Conservation (phyloP, 1,284 basidiomycete genomes). For the Malassezia obtusa region DNA sequence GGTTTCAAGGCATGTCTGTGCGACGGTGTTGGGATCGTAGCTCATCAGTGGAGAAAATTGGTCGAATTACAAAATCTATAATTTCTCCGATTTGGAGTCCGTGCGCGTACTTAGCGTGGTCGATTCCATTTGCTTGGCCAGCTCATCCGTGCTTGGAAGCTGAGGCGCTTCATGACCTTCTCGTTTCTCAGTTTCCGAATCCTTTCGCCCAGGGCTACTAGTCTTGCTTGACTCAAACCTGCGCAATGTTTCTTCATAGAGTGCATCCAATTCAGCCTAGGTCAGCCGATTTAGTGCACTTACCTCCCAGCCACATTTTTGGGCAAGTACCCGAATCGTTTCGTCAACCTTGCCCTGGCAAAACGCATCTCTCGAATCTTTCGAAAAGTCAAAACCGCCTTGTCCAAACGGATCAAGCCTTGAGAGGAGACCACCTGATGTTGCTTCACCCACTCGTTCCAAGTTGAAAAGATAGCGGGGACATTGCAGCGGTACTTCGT, state of each 20-base stretch:
- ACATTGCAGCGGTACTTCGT: slow-evolving; percentile 48
- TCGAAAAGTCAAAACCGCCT: slow-evolving; percentile 43
- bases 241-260: slow-evolving; percentile 1
- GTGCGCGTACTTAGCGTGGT: neutral
- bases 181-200: neutral
- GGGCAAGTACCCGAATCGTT: slow-evolving; percentile 24
- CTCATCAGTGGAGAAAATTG: slow-evolving; percentile 1
- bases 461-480: slow-evolving; percentile 55
- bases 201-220: neutral
- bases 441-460: slow-evolving; percentile 53
- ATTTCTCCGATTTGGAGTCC: slow-evolving; percentile 7
- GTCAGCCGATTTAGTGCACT: neutral
- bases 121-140: neutral
- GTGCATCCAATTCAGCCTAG: slow-evolving; percentile 11
- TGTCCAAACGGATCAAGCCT: slow-evolving; percentile 21
- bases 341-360: slow-evolving; percentile 36
- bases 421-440: slow-evolving; percentile 29
- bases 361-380: slow-evolving; percentile 31
- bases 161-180: neutral
- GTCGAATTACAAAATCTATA: neutral
- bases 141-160: neutral
- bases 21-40: slow-evolving; percentile 2
- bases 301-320: slow-evolving; percentile 29
- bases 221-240: too few species aligned
- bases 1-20: slow-evolving; percentile 8